Evolutionary conservation across 768 basidiomycete species (phyloP).

Genomic region (Chiua virens): DNA sequence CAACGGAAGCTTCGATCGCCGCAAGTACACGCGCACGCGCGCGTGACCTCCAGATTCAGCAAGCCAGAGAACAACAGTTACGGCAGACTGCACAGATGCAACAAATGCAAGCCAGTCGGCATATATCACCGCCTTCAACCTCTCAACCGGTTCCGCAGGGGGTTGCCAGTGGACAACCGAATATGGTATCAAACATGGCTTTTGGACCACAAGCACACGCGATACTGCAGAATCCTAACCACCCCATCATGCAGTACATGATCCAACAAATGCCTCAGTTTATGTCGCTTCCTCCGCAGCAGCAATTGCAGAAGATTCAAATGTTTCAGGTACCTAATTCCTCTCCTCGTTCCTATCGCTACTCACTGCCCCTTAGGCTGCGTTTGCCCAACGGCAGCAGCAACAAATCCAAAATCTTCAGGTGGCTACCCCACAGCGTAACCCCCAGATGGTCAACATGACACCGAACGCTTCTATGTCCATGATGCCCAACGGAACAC

Average conservation of each 20-base stretch:
- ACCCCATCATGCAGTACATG: constrained; percentile 62
- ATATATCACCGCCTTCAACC: constrained; percentile 43
- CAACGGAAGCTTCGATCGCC: constrained; percentile 35
- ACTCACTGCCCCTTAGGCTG: constrained; percentile 14
- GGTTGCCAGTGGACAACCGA: constrained; percentile 18
- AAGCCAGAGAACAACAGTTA: constrained; percentile 34
- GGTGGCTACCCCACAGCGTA: constrained; percentile 23
- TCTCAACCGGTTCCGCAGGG: constrained; percentile 22
- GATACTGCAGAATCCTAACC: constrained; percentile 52
- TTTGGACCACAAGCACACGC: constrained; percentile 40
- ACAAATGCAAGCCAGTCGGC: constrained; percentile 35
- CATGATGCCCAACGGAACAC: constrained; percentile 24
- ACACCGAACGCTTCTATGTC: constrained; percentile 27
- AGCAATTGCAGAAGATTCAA: constrained; percentile 62
- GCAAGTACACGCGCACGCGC: constrained; percentile 33
- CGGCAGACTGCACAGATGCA: constrained; percentile 35
- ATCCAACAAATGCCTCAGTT: constrained; percentile 53
- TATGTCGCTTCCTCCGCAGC: constrained; percentile 44
- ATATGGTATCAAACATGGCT: constrained; percentile 14
- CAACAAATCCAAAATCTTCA: constrained; percentile 32
- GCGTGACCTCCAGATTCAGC: constrained; percentile 37
- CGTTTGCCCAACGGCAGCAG: constrained; percentile 29
- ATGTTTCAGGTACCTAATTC: constrained; percentile 45
- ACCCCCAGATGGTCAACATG: constrained; percentile 32
- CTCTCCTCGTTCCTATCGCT: neutral